Evolutionary conservation across 2,329 filamentous ascomycete genomes (phyloP).

Genomic region (Neopestalotiopsis clavispora): DNA sequence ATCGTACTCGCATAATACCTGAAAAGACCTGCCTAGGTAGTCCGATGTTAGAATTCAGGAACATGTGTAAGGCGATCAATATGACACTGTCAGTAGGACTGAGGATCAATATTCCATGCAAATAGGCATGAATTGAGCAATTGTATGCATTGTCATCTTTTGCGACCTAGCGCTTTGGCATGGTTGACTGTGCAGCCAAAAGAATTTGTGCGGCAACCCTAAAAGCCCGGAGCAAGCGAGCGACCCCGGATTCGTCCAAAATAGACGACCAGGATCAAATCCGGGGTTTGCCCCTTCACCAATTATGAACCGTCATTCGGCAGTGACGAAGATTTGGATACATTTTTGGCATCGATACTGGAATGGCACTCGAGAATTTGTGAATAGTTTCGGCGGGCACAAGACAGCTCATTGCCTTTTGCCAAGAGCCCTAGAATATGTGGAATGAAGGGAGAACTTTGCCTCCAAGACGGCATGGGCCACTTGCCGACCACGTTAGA

Average conservation of each 20-base stretch:
- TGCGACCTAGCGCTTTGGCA: background rate
- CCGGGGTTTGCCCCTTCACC: background rate
- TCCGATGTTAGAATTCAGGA: too few relatives aligned
- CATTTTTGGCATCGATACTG: background rate
- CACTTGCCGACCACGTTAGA: background rate
- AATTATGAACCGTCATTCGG: background rate
- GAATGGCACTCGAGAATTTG: too few relatives aligned
- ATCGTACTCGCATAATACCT: too few relatives aligned
- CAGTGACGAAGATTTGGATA: background rate
- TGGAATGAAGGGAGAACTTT: background rate
- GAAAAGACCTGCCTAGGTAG: too few relatives aligned
- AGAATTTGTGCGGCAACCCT: background rate
- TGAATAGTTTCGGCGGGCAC: too few relatives aligned
- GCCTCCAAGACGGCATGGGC: background rate
- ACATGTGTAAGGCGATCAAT: too few relatives aligned
- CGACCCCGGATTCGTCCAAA: background rate
- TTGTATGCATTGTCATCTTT: background rate
- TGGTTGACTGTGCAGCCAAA: background rate
- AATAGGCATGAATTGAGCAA: too few relatives aligned
- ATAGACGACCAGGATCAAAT: background rate
- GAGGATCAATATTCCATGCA: too few relatives aligned
- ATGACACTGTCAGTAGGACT: too few relatives aligned
- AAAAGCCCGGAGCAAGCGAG: background rate
- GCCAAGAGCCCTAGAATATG: background rate
- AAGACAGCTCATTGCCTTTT: too few relatives aligned